Base-by-base conservation (phyloP, 2,329 filamentous ascomycete genomes). In the Colletotrichum echinochloae region DNA sequence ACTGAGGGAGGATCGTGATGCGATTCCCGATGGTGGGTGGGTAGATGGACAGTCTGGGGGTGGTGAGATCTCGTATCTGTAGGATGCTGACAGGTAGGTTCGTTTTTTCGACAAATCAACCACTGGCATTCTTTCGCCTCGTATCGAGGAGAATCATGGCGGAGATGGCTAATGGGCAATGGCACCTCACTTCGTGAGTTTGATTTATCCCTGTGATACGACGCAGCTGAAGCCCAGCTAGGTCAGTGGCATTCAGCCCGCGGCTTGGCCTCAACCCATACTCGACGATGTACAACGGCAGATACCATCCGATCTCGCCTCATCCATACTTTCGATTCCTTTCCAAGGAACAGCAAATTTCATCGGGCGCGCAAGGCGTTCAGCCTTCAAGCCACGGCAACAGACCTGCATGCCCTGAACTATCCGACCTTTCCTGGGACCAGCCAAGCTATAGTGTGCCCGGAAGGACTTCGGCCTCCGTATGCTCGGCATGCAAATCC, bases 41-140 rank as follows among this genome's bases (percentile, higher is more conserved):
- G 37, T 30, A 46, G 37, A 52, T 54, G 46, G 16, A 30, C 30
- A 35, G 60, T 62, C 60, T 52, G 60, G 41, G 41, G 51, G 60
- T 65, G 54, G 28, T 35, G 33, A 57, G 52, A 68, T 68, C 56
- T 62, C 60, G 64, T 66, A 66, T 66, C 46, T 52, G 56, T 66
- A 37, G 8, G 11, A 26, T 11, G 56, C 56, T 66, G 49, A 55
- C 46, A 49, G 57, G 16, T 35, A n/a, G n/a, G n/a, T 35, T 18
- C 57, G 23, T n/a, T 60, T n/a, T 60, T 20, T 37, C n/a, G 44
- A 23, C 30, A 49, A 26, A 5, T 37, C 2, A 12, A 26, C 46
- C 8, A 23, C 33, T 52, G 59, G 14, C 28, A 9, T 64, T 67
- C 46, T 33, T 60, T 14, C 9, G 16, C n/a, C 18, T 64, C 51